Base-by-base conservation (phyloP, 768 basidiomycete species). In the Serendipita sp. region DNA sequence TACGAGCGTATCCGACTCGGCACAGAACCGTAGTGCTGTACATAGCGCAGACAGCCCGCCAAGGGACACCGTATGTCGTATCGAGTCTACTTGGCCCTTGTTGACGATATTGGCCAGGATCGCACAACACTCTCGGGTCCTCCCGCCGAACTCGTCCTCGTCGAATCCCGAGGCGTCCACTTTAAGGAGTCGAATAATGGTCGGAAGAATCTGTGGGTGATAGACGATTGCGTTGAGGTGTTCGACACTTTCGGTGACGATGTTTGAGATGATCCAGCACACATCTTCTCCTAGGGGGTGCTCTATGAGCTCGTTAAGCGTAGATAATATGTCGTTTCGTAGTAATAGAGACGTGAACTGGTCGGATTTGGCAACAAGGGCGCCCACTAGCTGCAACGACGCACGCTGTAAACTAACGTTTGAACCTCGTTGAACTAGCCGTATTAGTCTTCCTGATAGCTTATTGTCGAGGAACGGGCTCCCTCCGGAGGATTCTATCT, bases 261-360 rank as follows among this genome's bases (percentile, higher is more conserved):
- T 58, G n/a, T 58, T 58, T n/a, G 53, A 26, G 17, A 58, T 26
- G 53, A 58, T 24, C 53, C 53, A 58, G 31, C 53, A 58, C 11
- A 31, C 53, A 33, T 58, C 53, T n/a, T 58, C 53, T 22, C 53
- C 53, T n/a, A 58, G n/a, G 17, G n/a, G 53, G 24, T 58, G 53
- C 53, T 58, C 53, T n/a, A 58, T 31, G 24, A 58, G 53, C 17
- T 58, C 53, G 24, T n/a, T 33, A 24, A 58, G 53, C 22, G 53
- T 24, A 33, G 53, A 33, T 20, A 58, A 24, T 9, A 58, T 22
- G 24, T 33, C 30, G 53, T 26, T 33, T 1, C 28, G 20, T 31
- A 58, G 24, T 4, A 58, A n/a, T 26, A 11, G 53, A 17, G 53
- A 20, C 11, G 53, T 58, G 30, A 24, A 31, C 3, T 58, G 17